A percentile compares a stretch with the other conserved stretches of the same genome.
Conservation (phyloP, 2,329 filamentous ascomycete species). For the Paraphoma chrysanthemicola region DNA sequence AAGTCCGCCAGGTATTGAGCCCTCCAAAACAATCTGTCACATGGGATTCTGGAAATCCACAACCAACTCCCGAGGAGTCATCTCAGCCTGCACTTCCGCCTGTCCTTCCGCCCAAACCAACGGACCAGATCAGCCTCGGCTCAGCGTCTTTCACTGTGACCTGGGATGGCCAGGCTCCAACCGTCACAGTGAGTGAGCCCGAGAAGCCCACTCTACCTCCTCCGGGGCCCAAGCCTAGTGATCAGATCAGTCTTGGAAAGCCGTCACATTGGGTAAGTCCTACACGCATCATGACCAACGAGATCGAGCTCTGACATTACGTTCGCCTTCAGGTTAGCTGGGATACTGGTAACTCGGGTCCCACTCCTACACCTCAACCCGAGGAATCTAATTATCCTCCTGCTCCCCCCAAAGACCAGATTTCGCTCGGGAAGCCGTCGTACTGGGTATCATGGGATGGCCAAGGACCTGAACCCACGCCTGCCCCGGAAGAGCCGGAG, state of each 20-base stretch:
- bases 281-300: not conserved
- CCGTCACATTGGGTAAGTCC: conserved; percentile 10
- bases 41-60: conserved; percentile 19
- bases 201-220: not conserved
- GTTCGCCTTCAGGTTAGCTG: conserved; percentile 6
- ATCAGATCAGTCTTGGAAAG: conserved; percentile 15
- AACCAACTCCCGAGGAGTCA: conserved; percentile 13
- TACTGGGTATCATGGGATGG: conserved; percentile 16
- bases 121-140: conserved; percentile 10
- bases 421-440: not conserved
- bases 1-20: conserved; percentile 22
- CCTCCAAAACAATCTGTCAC: conserved; percentile 26
- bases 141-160: conserved; percentile 7
- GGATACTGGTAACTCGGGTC: conserved; percentile 8
- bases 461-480: conserved; percentile 4
- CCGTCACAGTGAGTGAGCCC: not conserved
- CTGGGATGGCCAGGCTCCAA: conserved; percentile 7
- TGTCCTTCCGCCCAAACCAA: conserved; percentile 9
- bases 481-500: conserved; percentile 3
- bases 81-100: conserved; percentile 11
- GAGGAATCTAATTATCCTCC: not conserved
- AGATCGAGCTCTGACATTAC: not conserved
- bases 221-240: not conserved
- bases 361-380: conserved; percentile 2
- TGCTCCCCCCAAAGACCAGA: not conserved